Conservation (phyloP, 2,329 filamentous ascomycete species). For the Chaetomiaceae sp. region DNA sequence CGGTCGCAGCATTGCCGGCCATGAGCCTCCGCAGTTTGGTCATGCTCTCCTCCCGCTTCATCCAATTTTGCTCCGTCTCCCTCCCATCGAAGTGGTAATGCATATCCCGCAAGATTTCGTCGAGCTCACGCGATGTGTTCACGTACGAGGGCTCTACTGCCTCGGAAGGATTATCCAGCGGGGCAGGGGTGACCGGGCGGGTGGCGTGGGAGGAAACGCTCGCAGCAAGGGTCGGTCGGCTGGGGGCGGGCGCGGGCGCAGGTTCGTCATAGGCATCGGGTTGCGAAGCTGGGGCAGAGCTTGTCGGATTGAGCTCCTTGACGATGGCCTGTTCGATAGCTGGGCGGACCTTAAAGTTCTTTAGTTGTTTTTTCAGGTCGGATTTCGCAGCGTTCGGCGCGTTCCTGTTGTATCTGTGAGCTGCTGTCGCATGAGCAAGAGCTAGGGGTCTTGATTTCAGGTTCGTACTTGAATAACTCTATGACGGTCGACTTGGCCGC, state of each 20-base stretch:
- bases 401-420: conserved; percentile 44
- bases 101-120: conserved; percentile 82
- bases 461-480: conserved; percentile 74
- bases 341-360: conserved; percentile 77
- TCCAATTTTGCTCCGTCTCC: conserved; percentile 89
- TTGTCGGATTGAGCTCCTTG: conserved; percentile 59
- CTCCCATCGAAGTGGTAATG: conserved; percentile 74
- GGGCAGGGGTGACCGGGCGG: conserved; percentile 52
- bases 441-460: background rate
- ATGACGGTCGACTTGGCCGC: conserved; percentile 78
- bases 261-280: conserved; percentile 33
- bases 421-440: background rate
- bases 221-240: conserved; percentile 40
- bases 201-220: conserved; percentile 49
- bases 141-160: conserved; percentile 76
- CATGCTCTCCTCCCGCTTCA: conserved; percentile 76
- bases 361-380: conserved; percentile 81
- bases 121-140: conserved; percentile 80
- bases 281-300: conserved; percentile 35
- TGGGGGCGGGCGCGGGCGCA: conserved; percentile 23
- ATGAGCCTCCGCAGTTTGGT: conserved; percentile 71
- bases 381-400: conserved; percentile 80
- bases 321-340: conserved; percentile 80
- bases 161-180: conserved; percentile 61
- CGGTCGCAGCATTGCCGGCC: conserved; percentile 75